Conservation (phyloP, 345 rosid species). For the Diplotaxis tenuifolia region DNA sequence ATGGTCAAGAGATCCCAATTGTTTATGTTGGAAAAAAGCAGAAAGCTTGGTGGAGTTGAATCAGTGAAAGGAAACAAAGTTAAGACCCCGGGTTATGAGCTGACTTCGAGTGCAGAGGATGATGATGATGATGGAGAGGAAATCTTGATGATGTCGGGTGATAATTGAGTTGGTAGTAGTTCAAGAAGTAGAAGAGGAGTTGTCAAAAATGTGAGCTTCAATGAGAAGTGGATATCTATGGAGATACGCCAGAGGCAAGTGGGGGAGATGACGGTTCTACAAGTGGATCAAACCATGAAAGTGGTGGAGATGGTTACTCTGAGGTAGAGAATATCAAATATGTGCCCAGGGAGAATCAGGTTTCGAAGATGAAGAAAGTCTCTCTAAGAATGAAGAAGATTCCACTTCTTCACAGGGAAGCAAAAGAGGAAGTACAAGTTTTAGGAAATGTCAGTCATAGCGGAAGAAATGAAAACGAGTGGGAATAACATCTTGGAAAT, state of each 20-base stretch:
- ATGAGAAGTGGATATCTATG: slow-evolving; percentile 32
- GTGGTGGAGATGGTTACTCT: slow-evolving; percentile 28
- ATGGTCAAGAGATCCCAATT: slow-evolving; percentile 28
- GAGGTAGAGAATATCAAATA: slow-evolving; percentile 38
- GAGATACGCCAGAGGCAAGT: slow-evolving; percentile 36
- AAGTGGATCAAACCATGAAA: slow-evolving; percentile 42
- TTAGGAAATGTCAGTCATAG: not conserved
- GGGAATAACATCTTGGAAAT: slow-evolving; percentile 28
- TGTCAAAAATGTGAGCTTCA: slow-evolving; percentile 21
- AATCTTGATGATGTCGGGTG: not conserved
- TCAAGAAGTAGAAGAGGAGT: slow-evolving; percentile 2
- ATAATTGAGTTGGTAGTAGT: not conserved
- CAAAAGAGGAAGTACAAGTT: slow-evolving; percentile 30
- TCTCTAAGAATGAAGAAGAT: slow-evolving; percentile 13
- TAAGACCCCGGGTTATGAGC: slow-evolving; percentile 32
- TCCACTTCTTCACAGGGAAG: slow-evolving; percentile 31
- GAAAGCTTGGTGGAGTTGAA: slow-evolving; percentile 21
- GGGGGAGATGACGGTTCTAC: slow-evolving; percentile 37
- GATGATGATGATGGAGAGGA: slow-evolving; percentile 5
- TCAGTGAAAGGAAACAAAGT: slow-evolving; percentile 21
- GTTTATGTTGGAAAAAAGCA: not conserved
- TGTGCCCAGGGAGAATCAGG: slow-evolving; percentile 29
- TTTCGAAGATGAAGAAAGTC: slow-evolving; percentile 5
- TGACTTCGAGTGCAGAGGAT: slow-evolving; percentile 40
- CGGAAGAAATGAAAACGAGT: slow-evolving; percentile 14